phyloP scores from a whole-genome alignment of 805 yeast species.

The Diddensiella transvaalensis region DNA sequence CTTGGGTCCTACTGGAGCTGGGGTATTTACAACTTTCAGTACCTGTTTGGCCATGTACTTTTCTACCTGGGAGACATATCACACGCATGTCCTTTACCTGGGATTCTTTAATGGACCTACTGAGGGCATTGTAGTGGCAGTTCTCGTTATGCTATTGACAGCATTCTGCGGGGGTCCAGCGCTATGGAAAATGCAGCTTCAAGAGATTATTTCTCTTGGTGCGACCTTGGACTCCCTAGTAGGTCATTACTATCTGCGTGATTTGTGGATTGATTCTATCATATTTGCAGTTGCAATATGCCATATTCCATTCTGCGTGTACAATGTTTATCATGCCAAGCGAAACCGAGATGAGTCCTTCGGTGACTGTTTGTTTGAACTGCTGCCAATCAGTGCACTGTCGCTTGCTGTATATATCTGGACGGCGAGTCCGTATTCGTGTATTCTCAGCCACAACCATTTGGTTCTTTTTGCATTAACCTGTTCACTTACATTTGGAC shows the following conservation, averaged over 20 bases:
- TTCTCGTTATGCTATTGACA: constrained; percentile 54
- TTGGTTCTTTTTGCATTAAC: constrained; percentile 74
- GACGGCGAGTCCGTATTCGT: constrained; percentile 46
- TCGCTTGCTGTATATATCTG: constrained; percentile 47
- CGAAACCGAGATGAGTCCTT: constrained; percentile 42
- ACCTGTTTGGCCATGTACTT: constrained; percentile 53
- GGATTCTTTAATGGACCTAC: constrained; percentile 92
- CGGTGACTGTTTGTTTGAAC: constrained; percentile 47
- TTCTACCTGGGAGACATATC: constrained; percentile 94
- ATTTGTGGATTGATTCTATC: constrained; percentile 30
- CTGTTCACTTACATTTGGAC: constrained; percentile 81
- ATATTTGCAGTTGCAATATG: constrained; percentile 42
- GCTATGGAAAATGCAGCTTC: constrained; percentile 52
- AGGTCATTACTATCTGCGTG: constrained; percentile 13
- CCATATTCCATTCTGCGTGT: constrained; percentile 65
- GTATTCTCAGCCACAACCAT: constrained; percentile 39
- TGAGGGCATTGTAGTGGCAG: constrained; percentile 79
- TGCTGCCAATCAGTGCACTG: constrained; percentile 65
- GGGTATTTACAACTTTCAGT: constrained; percentile 71
- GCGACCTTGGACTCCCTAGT: constrained; percentile 9
- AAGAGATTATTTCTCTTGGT: constrained; percentile 32
- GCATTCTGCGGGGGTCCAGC: constrained; percentile 64
- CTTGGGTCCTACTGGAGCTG: constrained; percentile 74
- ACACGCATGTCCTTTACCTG: constrained; percentile 78
- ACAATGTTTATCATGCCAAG: constrained; percentile 42